Evolutionary conservation across 78 protist genomes (phyloP).

Genomic region (Isochrysis galbana): DNA sequence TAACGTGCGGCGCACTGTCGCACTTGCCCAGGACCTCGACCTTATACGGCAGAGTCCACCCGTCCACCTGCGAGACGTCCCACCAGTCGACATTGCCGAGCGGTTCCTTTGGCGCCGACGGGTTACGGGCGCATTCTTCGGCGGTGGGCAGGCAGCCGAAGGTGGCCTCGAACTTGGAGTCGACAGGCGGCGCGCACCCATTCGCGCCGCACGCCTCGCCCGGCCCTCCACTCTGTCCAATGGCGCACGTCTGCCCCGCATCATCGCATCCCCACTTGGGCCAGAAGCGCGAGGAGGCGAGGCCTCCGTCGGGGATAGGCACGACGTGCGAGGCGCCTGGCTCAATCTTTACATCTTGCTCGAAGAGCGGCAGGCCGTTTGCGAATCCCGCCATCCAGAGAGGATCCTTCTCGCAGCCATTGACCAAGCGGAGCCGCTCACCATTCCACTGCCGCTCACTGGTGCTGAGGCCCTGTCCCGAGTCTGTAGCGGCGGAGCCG

Average conservation of each 20-base stretch:
- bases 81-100: not conserved
- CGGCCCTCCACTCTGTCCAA: slow-evolving; percentile 10
- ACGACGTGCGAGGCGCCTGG: not conserved
- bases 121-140: not conserved
- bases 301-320: not conserved
- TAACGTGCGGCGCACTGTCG: not conserved
- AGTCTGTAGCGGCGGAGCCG: no score
- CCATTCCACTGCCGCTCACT: no score
- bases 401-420: not conserved
- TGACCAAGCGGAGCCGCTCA: not conserved
- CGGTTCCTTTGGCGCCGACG: not conserved
- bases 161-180: not conserved
- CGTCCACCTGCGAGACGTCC: slow-evolving; percentile 9
- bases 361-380: not conserved
- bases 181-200: slow-evolving; percentile 14
- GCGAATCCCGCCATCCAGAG: not conserved
- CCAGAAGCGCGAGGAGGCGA: slow-evolving; percentile 12
- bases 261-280: slow-evolving; percentile 2
- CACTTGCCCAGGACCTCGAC: not conserved
- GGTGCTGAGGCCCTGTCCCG: no score
- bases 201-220: not conserved
- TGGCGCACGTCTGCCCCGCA: not conserved
- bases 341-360: not conserved
- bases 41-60: slow-evolving; percentile 21
- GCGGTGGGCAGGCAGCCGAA: not conserved